These are phyloP conservation scores for Zizania palustris DNA, from an alignment of 202 grass and related monocot species.

Conservation along the genomic window DNA sequence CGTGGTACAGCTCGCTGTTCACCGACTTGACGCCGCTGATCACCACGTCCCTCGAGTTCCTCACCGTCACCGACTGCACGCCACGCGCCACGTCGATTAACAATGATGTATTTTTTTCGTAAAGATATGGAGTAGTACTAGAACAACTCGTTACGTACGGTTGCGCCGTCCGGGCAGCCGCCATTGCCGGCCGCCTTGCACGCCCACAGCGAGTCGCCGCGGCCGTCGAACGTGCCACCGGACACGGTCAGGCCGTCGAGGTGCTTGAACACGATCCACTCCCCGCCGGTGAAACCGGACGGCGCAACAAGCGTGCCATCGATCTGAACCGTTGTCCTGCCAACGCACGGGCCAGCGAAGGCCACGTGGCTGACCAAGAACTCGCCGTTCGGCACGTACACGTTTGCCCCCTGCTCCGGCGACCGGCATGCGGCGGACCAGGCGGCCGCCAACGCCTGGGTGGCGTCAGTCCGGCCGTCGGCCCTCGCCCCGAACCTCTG, in stretches of 20 bases:
- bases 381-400: constrained; percentile 47
- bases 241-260: constrained; percentile 50
- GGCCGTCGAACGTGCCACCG: constrained; percentile 55
- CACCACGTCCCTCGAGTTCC: constrained; percentile 50
- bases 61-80: constrained; percentile 48
- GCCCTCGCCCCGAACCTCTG: constrained; percentile 45
- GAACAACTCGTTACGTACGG: constrained; percentile 6
- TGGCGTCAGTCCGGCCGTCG: constrained; percentile 45
- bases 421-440: constrained; percentile 55
- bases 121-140: neutral
- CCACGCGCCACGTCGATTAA: neutral
- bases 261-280: constrained; percentile 56
- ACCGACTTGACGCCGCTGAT: constrained; percentile 42
- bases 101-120: neutral
- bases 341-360: constrained; percentile 49
- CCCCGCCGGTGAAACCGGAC: constrained; percentile 24
- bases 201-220: constrained; percentile 48
- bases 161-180: constrained; percentile 44
- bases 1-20: constrained; percentile 57
- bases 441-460: constrained; percentile 31
- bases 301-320: constrained; percentile 52
- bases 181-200: constrained; percentile 45
- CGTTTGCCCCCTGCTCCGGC: constrained; percentile 22
- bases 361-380: constrained; percentile 40
- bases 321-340: constrained; percentile 34